Conservation (phyloP, 306 rosid species). For the Acacia crassicarpa region DNA sequence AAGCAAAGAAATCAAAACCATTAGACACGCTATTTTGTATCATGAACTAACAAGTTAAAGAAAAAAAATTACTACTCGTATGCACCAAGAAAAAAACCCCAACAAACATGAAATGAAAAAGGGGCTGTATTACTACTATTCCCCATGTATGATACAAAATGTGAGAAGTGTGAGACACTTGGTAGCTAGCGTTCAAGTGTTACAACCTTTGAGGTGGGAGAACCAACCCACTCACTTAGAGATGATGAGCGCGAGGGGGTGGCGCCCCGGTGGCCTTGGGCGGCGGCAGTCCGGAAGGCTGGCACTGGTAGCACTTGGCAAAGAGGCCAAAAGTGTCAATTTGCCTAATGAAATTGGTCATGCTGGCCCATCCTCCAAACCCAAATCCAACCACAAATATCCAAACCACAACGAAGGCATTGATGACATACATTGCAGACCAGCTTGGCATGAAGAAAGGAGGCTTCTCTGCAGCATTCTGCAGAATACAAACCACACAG, state of each 20-base stretch:
- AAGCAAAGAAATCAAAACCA: slow-evolving; percentile 49
- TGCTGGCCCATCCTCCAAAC: slow-evolving; percentile 83
- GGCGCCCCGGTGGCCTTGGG: slow-evolving; percentile 3
- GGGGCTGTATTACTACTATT: slow-evolving; percentile 43
- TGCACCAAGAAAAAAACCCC: not conserved
- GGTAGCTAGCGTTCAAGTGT: not conserved
- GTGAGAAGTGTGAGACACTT: not conserved
- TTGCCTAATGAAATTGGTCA: slow-evolving; percentile 64
- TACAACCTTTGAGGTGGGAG: not conserved
- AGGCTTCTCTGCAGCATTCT: slow-evolving; percentile 74
- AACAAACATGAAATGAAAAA: slow-evolving; percentile 37
- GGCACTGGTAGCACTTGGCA: slow-evolving; percentile 79
- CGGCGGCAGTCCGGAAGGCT: slow-evolving; percentile 37
- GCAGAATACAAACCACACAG: not conserved
- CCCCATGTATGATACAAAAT: slow-evolving; percentile 64
- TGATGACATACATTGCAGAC: slow-evolving; percentile 57
- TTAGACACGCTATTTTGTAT: slow-evolving; percentile 38
- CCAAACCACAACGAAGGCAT: slow-evolving; percentile 60
- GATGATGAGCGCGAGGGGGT: slow-evolving; percentile 27
- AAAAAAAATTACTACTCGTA: slow-evolving; percentile 1
- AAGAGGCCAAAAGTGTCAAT: slow-evolving; percentile 69
- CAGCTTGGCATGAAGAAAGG: slow-evolving; percentile 66
- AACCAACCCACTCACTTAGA: not conserved
- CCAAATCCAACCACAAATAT: slow-evolving; percentile 62
- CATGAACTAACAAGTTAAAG: slow-evolving; percentile 24